These are phyloP conservation scores for Trichoderma sp. DNA, from an alignment of 2,329 filamentous ascomycete genomes.

Conservation along the genomic window DNA sequence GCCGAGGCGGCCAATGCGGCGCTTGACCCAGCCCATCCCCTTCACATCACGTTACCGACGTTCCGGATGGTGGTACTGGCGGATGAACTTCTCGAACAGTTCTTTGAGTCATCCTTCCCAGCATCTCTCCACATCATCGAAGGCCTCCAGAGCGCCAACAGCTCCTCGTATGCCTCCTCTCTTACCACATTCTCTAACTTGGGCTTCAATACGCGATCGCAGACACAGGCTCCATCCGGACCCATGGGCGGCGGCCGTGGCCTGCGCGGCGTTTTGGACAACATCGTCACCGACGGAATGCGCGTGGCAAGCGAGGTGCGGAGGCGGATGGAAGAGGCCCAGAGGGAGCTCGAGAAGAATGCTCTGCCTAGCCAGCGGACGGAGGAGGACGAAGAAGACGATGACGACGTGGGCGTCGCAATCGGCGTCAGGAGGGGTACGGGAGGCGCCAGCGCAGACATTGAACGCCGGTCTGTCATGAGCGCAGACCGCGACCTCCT, in stretches of 20 bases:
- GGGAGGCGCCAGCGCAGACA: slow-evolving; percentile 51
- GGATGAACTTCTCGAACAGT: slow-evolving; percentile 92
- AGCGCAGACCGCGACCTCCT: slow-evolving; percentile 71
- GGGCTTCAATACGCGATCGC: slow-evolving; percentile 53
- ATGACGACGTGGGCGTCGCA: slow-evolving; percentile 54
- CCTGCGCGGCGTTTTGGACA: slow-evolving; percentile 89
- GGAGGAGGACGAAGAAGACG: slow-evolving; percentile 73
- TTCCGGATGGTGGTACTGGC: slow-evolving; percentile 99
- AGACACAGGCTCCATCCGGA: slow-evolving; percentile 45
- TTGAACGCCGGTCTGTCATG: slow-evolving; percentile 64
- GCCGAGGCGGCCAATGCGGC: slow-evolving; percentile 84
- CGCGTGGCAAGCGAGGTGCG: slow-evolving; percentile 90
- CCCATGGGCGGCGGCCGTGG: slow-evolving; percentile 64
- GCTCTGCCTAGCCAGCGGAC: slow-evolving; percentile 64
- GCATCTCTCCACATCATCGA: slow-evolving; percentile 88
- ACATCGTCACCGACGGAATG: slow-evolving; percentile 97
- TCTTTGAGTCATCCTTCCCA: slow-evolving; percentile 95
- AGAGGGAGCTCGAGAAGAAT: slow-evolving; percentile 85
- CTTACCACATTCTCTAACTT: slow-evolving; percentile 85
- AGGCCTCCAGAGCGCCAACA: slow-evolving; percentile 45
- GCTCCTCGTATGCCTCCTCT: slow-evolving; percentile 53
- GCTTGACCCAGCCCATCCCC: slow-evolving; percentile 86
- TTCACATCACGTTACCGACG: slow-evolving; percentile 94
- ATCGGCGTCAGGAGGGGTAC: slow-evolving; percentile 45
- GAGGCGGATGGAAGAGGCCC: slow-evolving; percentile 92